These are phyloP conservation scores for Aspergillus aculeatus DNA, from an alignment of 2,329 filamentous ascomycete genomes.

Conservation along the genomic window DNA sequence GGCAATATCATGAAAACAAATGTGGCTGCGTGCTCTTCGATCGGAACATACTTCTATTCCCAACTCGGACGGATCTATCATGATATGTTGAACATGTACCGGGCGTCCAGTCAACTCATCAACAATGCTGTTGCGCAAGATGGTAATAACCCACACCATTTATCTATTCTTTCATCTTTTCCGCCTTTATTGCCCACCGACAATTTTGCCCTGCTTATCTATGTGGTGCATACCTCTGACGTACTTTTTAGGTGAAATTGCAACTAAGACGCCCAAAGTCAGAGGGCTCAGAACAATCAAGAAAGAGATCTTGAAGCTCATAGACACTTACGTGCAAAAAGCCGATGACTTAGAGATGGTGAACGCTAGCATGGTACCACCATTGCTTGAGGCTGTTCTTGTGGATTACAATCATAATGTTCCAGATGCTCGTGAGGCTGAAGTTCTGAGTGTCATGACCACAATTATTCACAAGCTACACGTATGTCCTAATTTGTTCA, in stretches of 20 bases:
- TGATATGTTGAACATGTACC: slow-evolving; percentile 99
- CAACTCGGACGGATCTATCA: slow-evolving; percentile 97
- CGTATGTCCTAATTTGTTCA: slow-evolving; percentile 58
- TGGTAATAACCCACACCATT: slow-evolving; percentile 53
- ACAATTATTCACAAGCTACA: slow-evolving; percentile 95
- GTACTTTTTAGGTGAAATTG: slow-evolving; percentile 67
- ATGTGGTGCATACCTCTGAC: slow-evolving; percentile 16
- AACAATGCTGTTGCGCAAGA: slow-evolving; percentile 86
- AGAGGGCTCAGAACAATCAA: slow-evolving; percentile 95
- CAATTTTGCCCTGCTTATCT: not conserved
- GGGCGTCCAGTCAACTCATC: slow-evolving; percentile 92
- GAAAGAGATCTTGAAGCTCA: slow-evolving; percentile 97
- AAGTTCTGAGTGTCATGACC: slow-evolving; percentile 96
- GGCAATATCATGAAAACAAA: slow-evolving; percentile 99
- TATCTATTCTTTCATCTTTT: not conserved
- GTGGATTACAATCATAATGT: slow-evolving; percentile 98
- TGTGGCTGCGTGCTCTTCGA: slow-evolving; percentile 94
- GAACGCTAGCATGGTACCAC: slow-evolving; percentile 90
- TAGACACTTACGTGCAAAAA: slow-evolving; percentile 97
- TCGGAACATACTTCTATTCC: slow-evolving; percentile 95
- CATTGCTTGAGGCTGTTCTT: slow-evolving; percentile 87
- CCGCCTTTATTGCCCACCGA: not conserved
- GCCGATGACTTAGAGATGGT: slow-evolving; percentile 94
- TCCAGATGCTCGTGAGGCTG: slow-evolving; percentile 88
- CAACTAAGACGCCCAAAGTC: slow-evolving; percentile 96